phyloP scores from a whole-genome alignment of 2,329 filamentous ascomycete species.

The Hypoxylon sp. region DNA sequence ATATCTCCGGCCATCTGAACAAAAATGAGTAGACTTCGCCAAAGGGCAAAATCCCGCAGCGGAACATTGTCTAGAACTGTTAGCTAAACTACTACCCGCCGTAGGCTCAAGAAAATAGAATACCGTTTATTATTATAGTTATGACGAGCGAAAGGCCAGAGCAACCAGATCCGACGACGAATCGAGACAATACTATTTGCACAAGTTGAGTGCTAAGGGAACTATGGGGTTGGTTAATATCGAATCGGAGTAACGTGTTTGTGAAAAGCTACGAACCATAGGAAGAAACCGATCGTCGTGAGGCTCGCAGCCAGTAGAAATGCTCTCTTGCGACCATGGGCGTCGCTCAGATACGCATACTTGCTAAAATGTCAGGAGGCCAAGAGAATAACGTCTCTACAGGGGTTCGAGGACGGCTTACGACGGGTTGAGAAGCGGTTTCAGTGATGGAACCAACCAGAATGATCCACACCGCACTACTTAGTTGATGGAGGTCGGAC shows the following conservation, averaged over 20 bases:
- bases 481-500: constrained; percentile 28
- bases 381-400: background rate
- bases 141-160: constrained; percentile 19
- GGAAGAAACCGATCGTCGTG: constrained; percentile 18
- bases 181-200: constrained; percentile 17
- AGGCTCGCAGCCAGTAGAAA: constrained; percentile 26
- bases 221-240: constrained; percentile 4
- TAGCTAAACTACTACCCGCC: background rate
- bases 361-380: constrained; percentile 18
- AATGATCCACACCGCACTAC: constrained; percentile 30
- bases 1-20: constrained; percentile 32
- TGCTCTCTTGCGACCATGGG: constrained; percentile 20
- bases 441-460: constrained; percentile 29
- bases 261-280: constrained; percentile 15
- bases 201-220: constrained; percentile 23
- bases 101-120: background rate
- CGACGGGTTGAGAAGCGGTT: constrained; percentile 25
- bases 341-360: constrained; percentile 30
- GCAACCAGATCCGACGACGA: constrained; percentile 23
- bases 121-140: constrained; percentile 29
- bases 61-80: constrained; percentile 23
- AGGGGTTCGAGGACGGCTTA: constrained; percentile 13
- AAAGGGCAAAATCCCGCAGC: constrained; percentile 25
- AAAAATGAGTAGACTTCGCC: constrained; percentile 28
- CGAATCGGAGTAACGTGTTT: background rate